Percentiles rank a stretch among this genome's conserved stretches.
phyloP scores from a whole-genome alignment of 495 filamentous ascomycete species.

The Annulohypoxylon nitens region DNA sequence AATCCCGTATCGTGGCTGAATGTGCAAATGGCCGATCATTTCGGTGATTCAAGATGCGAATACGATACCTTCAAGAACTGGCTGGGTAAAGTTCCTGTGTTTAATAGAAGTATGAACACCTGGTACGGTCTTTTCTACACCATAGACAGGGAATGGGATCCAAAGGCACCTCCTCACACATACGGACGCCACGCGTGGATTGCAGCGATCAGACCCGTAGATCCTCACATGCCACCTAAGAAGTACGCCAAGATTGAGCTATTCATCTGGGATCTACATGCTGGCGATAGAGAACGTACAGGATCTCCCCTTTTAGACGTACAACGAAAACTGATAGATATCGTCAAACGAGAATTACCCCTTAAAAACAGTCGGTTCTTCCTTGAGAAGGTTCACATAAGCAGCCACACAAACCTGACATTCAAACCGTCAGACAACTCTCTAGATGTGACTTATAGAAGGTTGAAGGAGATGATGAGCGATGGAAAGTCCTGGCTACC shows the following conservation, averaged over 20 bases:
- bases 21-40: conserved; percentile 53
- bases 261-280: conserved; percentile 62
- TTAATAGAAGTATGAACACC: conserved; percentile 47
- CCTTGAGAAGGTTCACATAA: conserved; percentile 57
- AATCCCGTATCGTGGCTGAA: conserved; percentile 58
- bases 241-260: conserved; percentile 49
- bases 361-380: conserved; percentile 42
- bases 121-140: conserved; percentile 63
- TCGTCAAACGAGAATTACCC: conserved; percentile 44
- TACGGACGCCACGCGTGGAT: conserved; percentile 58
- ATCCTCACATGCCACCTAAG: conserved; percentile 41
- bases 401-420: conserved; percentile 42
- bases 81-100: conserved; percentile 45
- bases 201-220: conserved; percentile 54
- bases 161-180: conserved; percentile 28
- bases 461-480: conserved; percentile 38
- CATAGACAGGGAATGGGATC: conserved; percentile 55
- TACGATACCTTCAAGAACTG: conserved; percentile 55
- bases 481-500: conserved; percentile 51
- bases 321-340: conserved; percentile 56
- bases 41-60: conserved; percentile 44
- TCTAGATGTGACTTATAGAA: conserved; percentile 35
- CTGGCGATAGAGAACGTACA: conserved; percentile 26
- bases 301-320: conserved; percentile 51
- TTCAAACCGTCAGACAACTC: conserved; percentile 18